phyloP scores from a whole-genome alignment of 2,329 filamentous ascomycete species.

The Tolypocladium pustulatum region DNA sequence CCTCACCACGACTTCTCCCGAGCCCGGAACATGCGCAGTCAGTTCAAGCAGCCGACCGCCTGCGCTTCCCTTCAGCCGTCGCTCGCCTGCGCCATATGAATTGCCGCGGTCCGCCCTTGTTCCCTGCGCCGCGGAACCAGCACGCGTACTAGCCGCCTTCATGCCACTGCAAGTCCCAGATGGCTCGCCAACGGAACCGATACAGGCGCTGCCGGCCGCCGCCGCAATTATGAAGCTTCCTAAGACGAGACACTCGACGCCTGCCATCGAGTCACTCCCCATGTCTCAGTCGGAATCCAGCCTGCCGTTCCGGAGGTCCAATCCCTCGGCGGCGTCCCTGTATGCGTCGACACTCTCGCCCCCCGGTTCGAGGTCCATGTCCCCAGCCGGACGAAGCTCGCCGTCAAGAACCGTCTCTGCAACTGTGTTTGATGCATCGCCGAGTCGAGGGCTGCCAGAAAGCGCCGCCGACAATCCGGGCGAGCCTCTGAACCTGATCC shows the following conservation, averaged over 20 bases:
- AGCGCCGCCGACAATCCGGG: slow-evolving; percentile 33
- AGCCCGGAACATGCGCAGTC: slow-evolving; percentile 2
- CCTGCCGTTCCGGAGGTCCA: slow-evolving; percentile 42
- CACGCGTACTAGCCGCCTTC: slow-evolving; percentile 26
- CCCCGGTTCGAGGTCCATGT: slow-evolving; percentile 56
- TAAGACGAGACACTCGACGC: slow-evolving; percentile 50
- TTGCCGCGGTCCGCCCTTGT: not conserved
- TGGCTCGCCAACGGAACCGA: slow-evolving; percentile 52
- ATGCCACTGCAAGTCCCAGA: slow-evolving; percentile 62
- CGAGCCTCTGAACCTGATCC: slow-evolving; percentile 55
- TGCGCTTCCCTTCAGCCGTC: too few relatives aligned
- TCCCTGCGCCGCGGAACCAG: not conserved
- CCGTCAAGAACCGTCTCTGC: slow-evolving; percentile 46
- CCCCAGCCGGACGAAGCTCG: slow-evolving; percentile 50
- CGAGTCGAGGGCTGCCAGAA: slow-evolving; percentile 33
- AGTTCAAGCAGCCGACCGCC: not conserved
- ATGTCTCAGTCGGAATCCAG: slow-evolving; percentile 41
- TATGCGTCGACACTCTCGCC: slow-evolving; percentile 59
- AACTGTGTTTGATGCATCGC: slow-evolving; percentile 43
- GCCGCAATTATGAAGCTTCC: slow-evolving; percentile 48
- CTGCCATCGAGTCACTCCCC: slow-evolving; percentile 34
- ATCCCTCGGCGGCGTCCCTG: slow-evolving; percentile 49
- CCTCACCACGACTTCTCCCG: not conserved
- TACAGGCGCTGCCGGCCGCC: slow-evolving; percentile 59
- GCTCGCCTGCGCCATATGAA: slow-evolving; percentile 12